A percentile compares a stretch with the other conserved stretches of the same genome.
phyloP scores from a whole-genome alignment of 257 asterid species.

The Echium plantagineum region DNA sequence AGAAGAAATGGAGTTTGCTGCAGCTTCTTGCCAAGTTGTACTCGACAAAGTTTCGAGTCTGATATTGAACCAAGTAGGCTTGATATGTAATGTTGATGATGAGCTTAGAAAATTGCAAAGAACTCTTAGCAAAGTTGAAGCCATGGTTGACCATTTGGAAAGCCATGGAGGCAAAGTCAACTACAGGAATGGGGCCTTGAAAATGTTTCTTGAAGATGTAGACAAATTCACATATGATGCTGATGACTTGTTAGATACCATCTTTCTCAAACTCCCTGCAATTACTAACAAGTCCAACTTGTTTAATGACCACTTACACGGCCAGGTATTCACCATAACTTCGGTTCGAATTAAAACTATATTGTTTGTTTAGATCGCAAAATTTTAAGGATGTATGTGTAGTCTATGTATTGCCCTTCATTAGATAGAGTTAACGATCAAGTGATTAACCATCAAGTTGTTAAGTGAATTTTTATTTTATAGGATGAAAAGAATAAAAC shows the following conservation, averaged over 20 bases:
- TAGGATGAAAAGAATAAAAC: no score
- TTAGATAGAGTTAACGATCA: no score
- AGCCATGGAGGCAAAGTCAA: background rate
- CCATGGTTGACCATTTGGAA: slow-evolving; percentile 19
- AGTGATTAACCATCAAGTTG: no score
- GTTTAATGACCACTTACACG: background rate
- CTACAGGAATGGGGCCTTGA: slow-evolving; percentile 22
- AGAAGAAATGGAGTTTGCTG: slow-evolving; percentile 4
- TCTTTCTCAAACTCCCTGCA: slow-evolving; percentile 12
- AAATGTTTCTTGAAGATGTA: slow-evolving; percentile 22
- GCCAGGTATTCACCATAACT: slow-evolving; percentile 9
- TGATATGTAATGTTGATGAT: slow-evolving; percentile 14
- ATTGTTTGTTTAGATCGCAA: no score
- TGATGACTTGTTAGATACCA: slow-evolving; percentile 23
- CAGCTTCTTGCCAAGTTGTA: slow-evolving; percentile 2
- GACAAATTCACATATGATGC: slow-evolving; percentile 15
- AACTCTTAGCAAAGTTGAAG: slow-evolving; percentile 16
- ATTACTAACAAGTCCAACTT: background rate
- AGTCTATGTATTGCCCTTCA: no score
- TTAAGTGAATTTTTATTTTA: no score
- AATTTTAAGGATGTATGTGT: no score
- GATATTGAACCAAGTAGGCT: slow-evolving; percentile 9
- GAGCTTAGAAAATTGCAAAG: slow-evolving; percentile 23
- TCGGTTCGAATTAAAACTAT: no score
- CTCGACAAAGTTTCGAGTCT: slow-evolving; percentile 18